Conservation (phyloP, 164 flowering plant species). For the Macadamia tetraphylla region DNA sequence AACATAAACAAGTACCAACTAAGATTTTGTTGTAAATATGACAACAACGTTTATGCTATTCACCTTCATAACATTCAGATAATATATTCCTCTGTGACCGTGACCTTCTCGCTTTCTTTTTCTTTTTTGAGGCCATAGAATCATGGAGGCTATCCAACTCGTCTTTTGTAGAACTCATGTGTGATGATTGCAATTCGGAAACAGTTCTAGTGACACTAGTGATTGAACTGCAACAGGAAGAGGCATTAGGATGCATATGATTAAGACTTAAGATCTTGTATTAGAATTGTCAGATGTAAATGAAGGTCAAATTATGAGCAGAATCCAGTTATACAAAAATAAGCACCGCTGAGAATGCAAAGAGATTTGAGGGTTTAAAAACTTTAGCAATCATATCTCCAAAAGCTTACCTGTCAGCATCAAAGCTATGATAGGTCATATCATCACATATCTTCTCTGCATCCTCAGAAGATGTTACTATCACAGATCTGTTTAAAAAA, state of each 20-base stretch:
- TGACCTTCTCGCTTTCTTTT: constrained; percentile 43
- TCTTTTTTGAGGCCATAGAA: constrained; percentile 20
- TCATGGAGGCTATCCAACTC: constrained; percentile 13
- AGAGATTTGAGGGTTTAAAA: not conserved
- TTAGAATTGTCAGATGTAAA: not conserved
- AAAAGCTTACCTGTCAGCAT: constrained; percentile 11
- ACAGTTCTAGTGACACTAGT: constrained; percentile 13
- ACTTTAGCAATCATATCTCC: too few species aligned
- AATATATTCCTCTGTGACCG: constrained; percentile 18
- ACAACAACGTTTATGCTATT: not conserved
- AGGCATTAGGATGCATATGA: constrained; percentile 1
- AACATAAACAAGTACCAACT: not conserved
- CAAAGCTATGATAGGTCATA: not conserved
- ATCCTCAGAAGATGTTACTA: constrained; percentile 1
- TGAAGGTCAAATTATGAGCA: not conserved
- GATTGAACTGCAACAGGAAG: constrained; percentile 19
- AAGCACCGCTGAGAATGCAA: not conserved
- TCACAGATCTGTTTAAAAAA: constrained; percentile 3
- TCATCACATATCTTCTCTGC: not conserved
- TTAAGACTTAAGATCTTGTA: not conserved
- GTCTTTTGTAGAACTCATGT: constrained; percentile 12
- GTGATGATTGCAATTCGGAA: constrained; percentile 15
- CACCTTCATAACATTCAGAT: constrained; percentile 19
- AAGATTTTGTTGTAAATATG: too few species aligned
- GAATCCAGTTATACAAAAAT: not conserved